A percentile compares a stretch with the other conserved stretches of the same genome.
Evolutionary conservation across 768 basidiomycete species (phyloP).

Genomic region (Psilocybe tampanensis): DNA sequence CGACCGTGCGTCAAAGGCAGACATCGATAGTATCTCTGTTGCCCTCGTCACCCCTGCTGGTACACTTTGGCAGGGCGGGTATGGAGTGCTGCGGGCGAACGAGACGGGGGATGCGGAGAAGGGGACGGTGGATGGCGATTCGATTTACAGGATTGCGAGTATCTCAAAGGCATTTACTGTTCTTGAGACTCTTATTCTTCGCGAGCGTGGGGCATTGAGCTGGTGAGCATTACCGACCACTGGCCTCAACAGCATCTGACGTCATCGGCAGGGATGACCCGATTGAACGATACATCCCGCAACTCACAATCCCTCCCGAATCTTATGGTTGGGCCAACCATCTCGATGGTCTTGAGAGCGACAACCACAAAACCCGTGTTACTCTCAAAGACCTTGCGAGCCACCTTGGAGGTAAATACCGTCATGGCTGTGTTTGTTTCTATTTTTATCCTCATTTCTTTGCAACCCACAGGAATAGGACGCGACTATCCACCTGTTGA

Average conservation of each 20-base stretch:
- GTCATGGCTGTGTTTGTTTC: too few relatives aligned
- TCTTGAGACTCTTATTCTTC: slow-evolving; percentile 49
- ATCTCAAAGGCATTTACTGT: slow-evolving; percentile 54
- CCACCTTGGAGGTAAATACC: slow-evolving; percentile 36
- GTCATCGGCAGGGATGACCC: slow-evolving; percentile 46
- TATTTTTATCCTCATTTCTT: neutral
- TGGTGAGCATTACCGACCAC: slow-evolving; percentile 28
- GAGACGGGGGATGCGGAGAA: slow-evolving; percentile 27
- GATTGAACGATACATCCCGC: slow-evolving; percentile 44
- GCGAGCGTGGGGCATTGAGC: slow-evolving; percentile 43
- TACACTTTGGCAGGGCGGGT: slow-evolving; percentile 45
- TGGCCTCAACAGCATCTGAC: neutral
- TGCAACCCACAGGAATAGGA: slow-evolving; percentile 30
- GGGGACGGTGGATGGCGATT: slow-evolving; percentile 37
- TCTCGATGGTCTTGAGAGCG: slow-evolving; percentile 19
- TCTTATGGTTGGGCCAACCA: slow-evolving; percentile 35
- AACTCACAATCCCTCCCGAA: slow-evolving; percentile 33
- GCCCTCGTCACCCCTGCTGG: slow-evolving; percentile 52
- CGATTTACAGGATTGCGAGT: slow-evolving; percentile 54
- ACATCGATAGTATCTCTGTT: slow-evolving; percentile 52
- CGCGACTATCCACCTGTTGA: slow-evolving; percentile 36
- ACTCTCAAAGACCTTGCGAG: slow-evolving; percentile 44
- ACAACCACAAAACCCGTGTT: slow-evolving; percentile 27
- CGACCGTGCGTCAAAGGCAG: slow-evolving; percentile 26
- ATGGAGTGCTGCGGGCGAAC: slow-evolving; percentile 46